These are phyloP conservation scores for Ceratobasidium sp. DNA, from an alignment of 1,284 basidiomycete genomes.

Conservation along the genomic window DNA sequence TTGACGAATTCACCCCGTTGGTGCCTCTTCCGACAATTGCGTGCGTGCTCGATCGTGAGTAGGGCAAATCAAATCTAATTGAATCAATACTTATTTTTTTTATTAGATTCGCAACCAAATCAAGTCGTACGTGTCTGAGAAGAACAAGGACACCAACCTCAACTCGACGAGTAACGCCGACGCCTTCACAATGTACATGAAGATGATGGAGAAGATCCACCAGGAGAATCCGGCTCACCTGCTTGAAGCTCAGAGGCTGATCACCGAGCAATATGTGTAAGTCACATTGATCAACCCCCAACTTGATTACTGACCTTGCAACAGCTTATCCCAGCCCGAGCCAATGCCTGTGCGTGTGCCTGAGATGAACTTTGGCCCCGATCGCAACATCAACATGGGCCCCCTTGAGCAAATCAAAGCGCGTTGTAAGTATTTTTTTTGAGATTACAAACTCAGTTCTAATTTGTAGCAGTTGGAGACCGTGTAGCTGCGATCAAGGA, in stretches of 20 bases:
- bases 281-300: neutral
- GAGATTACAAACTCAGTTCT: no score
- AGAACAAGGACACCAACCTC: neutral
- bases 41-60: neutral
- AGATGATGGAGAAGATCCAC: neutral
- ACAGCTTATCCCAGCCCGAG: neutral
- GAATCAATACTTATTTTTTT: neutral
- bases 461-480: neutral
- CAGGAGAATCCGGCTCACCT: neutral
- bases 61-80: neutral
- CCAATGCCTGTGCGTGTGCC: neutral
- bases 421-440: neutral
- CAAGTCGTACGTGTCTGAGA: neutral
- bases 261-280: neutral
- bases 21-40: neutral
- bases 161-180: neutral
- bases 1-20: neutral
- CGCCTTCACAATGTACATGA: neutral
- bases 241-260: neutral
- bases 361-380: neutral
- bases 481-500: neutral
- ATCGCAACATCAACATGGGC: neutral
- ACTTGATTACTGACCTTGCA: neutral
- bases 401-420: neutral
- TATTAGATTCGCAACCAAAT: neutral